These are phyloP conservation scores for Sinapis alba DNA, from an alignment of 441 rosid genomes.

Conservation along the genomic window DNA sequence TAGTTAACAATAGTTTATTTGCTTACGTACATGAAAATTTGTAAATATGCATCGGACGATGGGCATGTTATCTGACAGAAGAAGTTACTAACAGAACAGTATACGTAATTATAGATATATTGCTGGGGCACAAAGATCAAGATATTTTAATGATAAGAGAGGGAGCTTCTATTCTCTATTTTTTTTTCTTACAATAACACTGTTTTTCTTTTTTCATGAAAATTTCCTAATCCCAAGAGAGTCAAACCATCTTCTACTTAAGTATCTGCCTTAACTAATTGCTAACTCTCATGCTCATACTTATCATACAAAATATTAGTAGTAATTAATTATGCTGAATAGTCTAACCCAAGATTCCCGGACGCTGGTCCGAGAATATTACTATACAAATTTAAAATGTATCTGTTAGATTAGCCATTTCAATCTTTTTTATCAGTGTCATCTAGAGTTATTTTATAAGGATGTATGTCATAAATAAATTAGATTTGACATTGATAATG, in stretches of 20 bases:
- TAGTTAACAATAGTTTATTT: background rate
- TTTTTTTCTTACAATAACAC: conserved; percentile 12
- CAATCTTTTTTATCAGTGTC: background rate
- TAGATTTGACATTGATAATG: background rate
- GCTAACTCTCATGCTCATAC: conserved; percentile 36
- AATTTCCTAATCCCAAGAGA: conserved; percentile 35
- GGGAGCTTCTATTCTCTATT: conserved; percentile 41
- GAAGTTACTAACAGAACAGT: background rate
- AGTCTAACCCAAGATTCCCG: conserved; percentile 39
- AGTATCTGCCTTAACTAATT: background rate
- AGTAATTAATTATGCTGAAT: background rate
- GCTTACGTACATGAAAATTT: background rate
- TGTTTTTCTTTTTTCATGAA: background rate
- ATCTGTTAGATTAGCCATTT: background rate
- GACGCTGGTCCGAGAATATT: conserved; percentile 24
- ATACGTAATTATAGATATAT: background rate
- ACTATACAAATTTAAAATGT: background rate
- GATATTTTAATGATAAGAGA: background rate
- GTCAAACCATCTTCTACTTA: conserved; percentile 21
- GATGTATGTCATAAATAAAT: background rate
- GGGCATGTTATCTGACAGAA: background rate
- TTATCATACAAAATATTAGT: background rate
- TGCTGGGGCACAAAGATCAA: conserved; percentile 29
- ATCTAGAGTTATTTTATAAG: background rate
- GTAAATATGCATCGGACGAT: background rate